Evolutionary conservation across 164 flowering plant genomes (phyloP).

Genomic region (Berberis thunbergii): DNA sequence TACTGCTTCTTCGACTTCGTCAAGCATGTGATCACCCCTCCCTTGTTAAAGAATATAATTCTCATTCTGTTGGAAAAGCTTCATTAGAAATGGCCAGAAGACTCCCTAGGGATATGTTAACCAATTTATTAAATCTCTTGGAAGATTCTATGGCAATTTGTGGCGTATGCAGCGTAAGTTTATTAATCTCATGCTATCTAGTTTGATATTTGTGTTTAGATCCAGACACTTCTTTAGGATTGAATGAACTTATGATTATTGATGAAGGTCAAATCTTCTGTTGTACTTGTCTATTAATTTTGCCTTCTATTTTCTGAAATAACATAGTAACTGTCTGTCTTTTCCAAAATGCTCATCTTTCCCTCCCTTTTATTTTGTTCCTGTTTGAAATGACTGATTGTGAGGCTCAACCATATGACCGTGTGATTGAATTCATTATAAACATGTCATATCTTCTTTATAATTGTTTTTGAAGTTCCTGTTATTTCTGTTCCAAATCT

Average conservation of each 20-base stretch:
- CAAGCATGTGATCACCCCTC: slow-evolving; percentile 96
- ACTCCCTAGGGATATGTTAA: slow-evolving; percentile 51
- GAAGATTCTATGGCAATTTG: slow-evolving; percentile 63
- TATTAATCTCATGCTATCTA: background rate
- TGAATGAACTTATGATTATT: background rate
- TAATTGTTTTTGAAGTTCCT: too few species aligned
- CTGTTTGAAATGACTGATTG: too few species aligned
- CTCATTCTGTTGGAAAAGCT: slow-evolving; percentile 43
- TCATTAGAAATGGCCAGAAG: slow-evolving; percentile 54
- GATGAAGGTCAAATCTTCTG: too few species aligned
- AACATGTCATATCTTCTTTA: too few species aligned
- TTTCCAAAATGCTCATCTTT: too few species aligned
- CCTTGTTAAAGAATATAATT: slow-evolving; percentile 61
- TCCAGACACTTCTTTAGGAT: background rate
- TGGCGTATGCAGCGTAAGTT: slow-evolving; percentile 55
- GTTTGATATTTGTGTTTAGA: background rate
- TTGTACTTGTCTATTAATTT: too few species aligned
- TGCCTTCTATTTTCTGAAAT: too few species aligned
- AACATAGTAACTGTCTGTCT: too few species aligned
- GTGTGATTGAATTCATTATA: too few species aligned
- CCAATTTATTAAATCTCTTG: slow-evolving; percentile 39
- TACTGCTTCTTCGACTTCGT: slow-evolving; percentile 94
- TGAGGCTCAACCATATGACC: too few species aligned
- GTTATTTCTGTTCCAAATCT: too few species aligned
- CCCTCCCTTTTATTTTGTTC: too few species aligned